Conservation (phyloP, 2,329 filamentous ascomycete genomes). For the Fusarium avenaceum region DNA sequence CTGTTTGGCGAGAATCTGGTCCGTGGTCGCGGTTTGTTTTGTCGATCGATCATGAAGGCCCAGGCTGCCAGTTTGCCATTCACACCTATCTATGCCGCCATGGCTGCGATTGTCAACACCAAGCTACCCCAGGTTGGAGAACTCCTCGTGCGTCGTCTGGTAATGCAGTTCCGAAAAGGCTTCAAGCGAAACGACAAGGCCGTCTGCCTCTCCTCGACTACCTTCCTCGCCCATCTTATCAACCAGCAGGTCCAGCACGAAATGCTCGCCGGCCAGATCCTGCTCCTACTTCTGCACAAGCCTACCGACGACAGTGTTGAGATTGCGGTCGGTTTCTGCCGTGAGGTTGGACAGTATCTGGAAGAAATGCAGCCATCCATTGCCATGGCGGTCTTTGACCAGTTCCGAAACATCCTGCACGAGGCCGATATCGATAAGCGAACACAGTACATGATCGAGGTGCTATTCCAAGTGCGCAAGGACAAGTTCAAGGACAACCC, state of each 20-base stretch:
- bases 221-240: constrained; percentile 93
- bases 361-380: constrained; percentile 96
- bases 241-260: constrained; percentile 98
- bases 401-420: constrained; percentile 94
- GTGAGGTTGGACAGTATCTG: constrained; percentile 92
- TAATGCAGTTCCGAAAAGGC: constrained; percentile 94
- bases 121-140: constrained; percentile 96
- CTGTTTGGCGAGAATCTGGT: constrained; percentile 95
- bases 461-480: constrained; percentile 95
- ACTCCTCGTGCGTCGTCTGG: constrained; percentile 84
- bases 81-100: constrained; percentile 94
- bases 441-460: constrained; percentile 99
- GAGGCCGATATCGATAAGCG: constrained; percentile 98
- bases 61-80: constrained; percentile 96
- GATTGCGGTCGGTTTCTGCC: constrained; percentile 93
- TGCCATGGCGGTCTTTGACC: constrained; percentile 91
- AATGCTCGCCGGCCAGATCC: constrained; percentile 91
- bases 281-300: constrained; percentile 92
- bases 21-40: constrained; percentile 91
- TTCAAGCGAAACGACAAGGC: constrained; percentile 98
- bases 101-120: constrained; percentile 97
- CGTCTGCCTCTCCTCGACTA: constrained; percentile 92
- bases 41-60: constrained; percentile 97
- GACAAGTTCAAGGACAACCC: constrained; percentile 97
- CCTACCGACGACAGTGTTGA: constrained; percentile 98